Conservation (phyloP, 202 grass and related monocot genomes). For the Zoysia matrella region DNA sequence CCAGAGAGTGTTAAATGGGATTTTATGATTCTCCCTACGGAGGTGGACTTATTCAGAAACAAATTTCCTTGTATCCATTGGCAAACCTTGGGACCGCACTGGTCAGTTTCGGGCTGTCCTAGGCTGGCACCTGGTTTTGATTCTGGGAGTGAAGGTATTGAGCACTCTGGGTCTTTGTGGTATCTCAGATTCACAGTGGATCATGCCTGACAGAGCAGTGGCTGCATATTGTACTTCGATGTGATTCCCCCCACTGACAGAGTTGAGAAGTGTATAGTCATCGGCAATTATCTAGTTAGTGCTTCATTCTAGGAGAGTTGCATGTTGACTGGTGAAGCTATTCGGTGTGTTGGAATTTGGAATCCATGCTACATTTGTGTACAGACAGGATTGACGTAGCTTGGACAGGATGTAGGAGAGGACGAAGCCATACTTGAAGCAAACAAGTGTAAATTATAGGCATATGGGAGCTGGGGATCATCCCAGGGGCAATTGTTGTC, state of each 20-base stretch:
- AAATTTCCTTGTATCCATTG: conserved; percentile 38
- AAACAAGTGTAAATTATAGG: conserved; percentile 59
- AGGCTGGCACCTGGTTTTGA: conserved; percentile 2
- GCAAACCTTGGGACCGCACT: conserved; percentile 43
- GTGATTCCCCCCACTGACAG: not conserved
- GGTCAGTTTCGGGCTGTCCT: conserved; percentile 48
- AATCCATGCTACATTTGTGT: conserved; percentile 42
- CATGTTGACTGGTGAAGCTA: conserved; percentile 44
- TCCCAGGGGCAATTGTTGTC: conserved; percentile 1
- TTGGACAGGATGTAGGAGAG: conserved; percentile 39
- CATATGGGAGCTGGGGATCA: conserved; percentile 41
- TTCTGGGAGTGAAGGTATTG: conserved; percentile 9
- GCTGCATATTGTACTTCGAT: conserved; percentile 31
- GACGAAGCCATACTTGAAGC: conserved; percentile 35
- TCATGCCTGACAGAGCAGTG: conserved; percentile 8
- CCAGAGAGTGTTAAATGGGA: conserved; percentile 95
- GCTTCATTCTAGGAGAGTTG: conserved; percentile 40
- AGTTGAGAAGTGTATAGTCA: conserved; percentile 60
- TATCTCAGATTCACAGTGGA: not conserved
- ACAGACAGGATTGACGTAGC: conserved; percentile 53
- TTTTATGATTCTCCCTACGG: conserved; percentile 62
- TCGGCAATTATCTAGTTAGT: conserved; percentile 56
- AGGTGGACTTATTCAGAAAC: conserved; percentile 4
- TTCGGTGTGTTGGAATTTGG: conserved; percentile 36
- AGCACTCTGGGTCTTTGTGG: conserved; percentile 12